Evolutionary conservation across 1,284 basidiomycete genomes (phyloP).

Genomic region (Tilletia indica): DNA sequence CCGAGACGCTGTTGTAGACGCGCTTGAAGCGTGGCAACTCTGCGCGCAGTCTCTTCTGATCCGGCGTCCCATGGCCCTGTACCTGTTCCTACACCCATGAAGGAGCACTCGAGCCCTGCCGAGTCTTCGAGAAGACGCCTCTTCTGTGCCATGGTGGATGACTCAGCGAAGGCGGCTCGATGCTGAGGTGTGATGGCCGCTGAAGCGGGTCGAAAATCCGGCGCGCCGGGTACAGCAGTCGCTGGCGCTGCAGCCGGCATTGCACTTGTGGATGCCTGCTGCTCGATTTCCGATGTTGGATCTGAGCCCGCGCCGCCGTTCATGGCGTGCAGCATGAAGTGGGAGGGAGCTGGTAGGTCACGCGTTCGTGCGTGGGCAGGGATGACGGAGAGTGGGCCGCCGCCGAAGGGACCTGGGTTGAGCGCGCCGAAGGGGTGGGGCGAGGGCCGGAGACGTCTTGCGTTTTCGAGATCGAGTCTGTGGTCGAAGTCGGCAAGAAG

Average conservation of each 20-base stretch:
- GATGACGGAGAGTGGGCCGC: constrained; percentile 28
- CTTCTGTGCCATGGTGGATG: constrained; percentile 12
- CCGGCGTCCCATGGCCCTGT: constrained; percentile 26
- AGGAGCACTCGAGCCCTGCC: constrained; percentile 25
- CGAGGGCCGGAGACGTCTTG: constrained; percentile 23
- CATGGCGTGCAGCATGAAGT: constrained; percentile 12
- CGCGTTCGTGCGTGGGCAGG: constrained; percentile 14
- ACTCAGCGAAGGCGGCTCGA: constrained; percentile 1
- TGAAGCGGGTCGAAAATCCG: not conserved
- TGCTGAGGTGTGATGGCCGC: not conserved
- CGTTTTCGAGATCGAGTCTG: not conserved
- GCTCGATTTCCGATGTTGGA: not conserved
- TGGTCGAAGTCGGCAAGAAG: constrained; percentile 39
- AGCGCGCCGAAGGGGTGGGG: constrained; percentile 30
- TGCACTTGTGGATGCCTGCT: constrained; percentile 1
- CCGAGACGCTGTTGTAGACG: constrained; percentile 85
- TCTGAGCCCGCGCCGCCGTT: not conserved
- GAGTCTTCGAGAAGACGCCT: constrained; percentile 36
- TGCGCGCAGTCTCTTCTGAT: constrained; percentile 39
- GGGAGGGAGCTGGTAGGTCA: constrained; percentile 2
- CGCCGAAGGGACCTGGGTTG: constrained; percentile 30
- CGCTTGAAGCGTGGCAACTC: constrained; percentile 70
- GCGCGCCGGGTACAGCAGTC: not conserved
- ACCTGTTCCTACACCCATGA: constrained; percentile 30
- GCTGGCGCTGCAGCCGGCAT: not conserved